A percentile compares a stretch with the other conserved stretches of the same genome.
Evolutionary conservation across 2,329 filamentous ascomycete genomes (phyloP).

Genomic region (Thyridium curvatum): DNA sequence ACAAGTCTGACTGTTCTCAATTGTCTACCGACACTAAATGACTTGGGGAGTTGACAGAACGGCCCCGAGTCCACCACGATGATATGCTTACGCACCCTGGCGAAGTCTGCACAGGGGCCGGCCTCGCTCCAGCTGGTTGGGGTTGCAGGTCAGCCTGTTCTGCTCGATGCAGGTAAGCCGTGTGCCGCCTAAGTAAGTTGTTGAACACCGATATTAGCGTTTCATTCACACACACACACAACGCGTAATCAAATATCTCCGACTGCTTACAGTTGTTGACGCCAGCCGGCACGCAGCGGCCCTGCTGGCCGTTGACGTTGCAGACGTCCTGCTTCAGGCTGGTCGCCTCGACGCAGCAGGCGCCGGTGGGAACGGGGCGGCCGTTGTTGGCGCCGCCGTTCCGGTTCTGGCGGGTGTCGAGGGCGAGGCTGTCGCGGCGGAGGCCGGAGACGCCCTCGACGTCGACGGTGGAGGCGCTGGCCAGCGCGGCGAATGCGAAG

Average conservation of each 20-base stretch:
- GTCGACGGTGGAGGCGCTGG: slow-evolving; percentile 15
- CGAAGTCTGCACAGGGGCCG: slow-evolving; percentile 6
- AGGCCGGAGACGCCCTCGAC: slow-evolving; percentile 11
- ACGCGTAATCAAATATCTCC: too few species aligned
- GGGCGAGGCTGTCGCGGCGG: slow-evolving; percentile 14
- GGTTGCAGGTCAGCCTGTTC: slow-evolving; percentile 17
- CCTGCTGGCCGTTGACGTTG: slow-evolving; percentile 21
- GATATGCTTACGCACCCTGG: too few species aligned
- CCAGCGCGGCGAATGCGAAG: slow-evolving; percentile 14
- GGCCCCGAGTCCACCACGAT: too few species aligned
- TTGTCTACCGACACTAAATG: too few species aligned
- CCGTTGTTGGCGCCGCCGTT: slow-evolving; percentile 18
- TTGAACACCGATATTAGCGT: too few species aligned
- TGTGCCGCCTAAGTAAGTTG: slow-evolving; percentile 10
- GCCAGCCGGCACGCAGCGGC: slow-evolving; percentile 25
- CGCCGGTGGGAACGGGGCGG: slow-evolving; percentile 24
- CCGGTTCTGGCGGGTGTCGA: slow-evolving; percentile 21
- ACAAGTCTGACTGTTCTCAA: too few species aligned
- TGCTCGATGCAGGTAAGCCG: slow-evolving; percentile 20
- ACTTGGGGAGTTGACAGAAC: too few species aligned
- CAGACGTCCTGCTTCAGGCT: slow-evolving; percentile 29
- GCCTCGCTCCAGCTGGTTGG: slow-evolving; percentile 19
- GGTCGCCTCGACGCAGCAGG: slow-evolving; percentile 26
- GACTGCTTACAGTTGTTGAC: slow-evolving; percentile 24
- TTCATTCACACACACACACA: too few species aligned